Conservation (phyloP, 2,329 filamentous ascomycete species). For the Monosporascus sp. region DNA sequence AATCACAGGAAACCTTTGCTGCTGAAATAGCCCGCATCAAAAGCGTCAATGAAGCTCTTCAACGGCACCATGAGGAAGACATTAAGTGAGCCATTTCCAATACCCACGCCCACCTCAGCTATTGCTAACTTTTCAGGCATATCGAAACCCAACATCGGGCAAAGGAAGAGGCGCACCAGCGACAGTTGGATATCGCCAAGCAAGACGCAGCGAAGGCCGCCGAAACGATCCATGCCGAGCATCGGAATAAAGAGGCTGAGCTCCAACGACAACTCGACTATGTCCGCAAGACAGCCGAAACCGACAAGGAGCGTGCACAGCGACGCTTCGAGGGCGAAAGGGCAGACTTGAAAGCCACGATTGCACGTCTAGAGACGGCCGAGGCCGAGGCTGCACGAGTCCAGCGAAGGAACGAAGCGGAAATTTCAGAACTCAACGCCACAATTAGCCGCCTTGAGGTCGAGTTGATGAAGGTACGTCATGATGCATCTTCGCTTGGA, state of each 20-base stretch:
- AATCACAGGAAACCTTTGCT: slow-evolving; percentile 52
- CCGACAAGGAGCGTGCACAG: slow-evolving; percentile 24
- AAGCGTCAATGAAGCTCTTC: slow-evolving; percentile 64
- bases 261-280: slow-evolving; percentile 37
- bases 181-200: slow-evolving; percentile 17
- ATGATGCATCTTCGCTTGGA: slow-evolving; percentile 1
- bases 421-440: slow-evolving; percentile 26
- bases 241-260: slow-evolving; percentile 28
- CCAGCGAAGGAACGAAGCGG: slow-evolving; percentile 25
- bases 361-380: slow-evolving; percentile 52
- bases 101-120: slow-evolving; percentile 1
- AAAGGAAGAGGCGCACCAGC: slow-evolving; percentile 34
- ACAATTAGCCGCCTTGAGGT: slow-evolving; percentile 54
- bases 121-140: slow-evolving; percentile 25
- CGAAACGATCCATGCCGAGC: slow-evolving; percentile 24
- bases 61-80: slow-evolving; percentile 64
- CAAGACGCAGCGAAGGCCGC: slow-evolving; percentile 18
- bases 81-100: slow-evolving; percentile 39
- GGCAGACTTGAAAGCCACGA: slow-evolving; percentile 27
- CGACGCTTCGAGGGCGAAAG: slow-evolving; percentile 25
- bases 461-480: slow-evolving; percentile 52
- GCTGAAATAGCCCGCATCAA: slow-evolving; percentile 54
- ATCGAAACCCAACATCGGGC: slow-evolving; percentile 40
- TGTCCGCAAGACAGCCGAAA: slow-evolving; percentile 34
- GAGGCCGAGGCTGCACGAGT: slow-evolving; percentile 24